phyloP scores from a whole-genome alignment of 2,329 filamentous ascomycete species.

The Ceratocystis albifundus region DNA sequence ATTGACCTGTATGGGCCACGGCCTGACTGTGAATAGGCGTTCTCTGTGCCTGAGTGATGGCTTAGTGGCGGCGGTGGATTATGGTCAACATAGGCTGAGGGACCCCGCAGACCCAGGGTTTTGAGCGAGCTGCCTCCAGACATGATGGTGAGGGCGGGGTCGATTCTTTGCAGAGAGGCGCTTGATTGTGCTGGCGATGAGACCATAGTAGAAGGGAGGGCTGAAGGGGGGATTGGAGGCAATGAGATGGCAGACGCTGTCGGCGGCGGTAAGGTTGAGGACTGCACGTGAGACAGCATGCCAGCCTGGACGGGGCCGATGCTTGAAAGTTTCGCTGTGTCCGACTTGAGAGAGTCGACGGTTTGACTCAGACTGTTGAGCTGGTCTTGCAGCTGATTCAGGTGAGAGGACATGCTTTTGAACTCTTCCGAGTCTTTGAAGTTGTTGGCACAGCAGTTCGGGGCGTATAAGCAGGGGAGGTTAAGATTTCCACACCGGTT shows the following conservation, averaged over 20 bases:
- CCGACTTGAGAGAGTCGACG: conserved; percentile 54
- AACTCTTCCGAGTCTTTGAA: conserved; percentile 93
- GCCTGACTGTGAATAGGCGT: conserved; percentile 20
- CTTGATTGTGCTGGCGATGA: conserved; percentile 21
- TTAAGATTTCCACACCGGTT: conserved; percentile 58
- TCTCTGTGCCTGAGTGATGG: conserved; percentile 21
- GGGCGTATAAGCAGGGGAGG: conserved; percentile 52
- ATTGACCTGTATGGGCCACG: conserved; percentile 18
- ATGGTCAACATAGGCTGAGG: conserved; percentile 15
- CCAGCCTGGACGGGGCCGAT: neutral
- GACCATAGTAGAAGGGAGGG: conserved; percentile 11
- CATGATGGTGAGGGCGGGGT: conserved; percentile 20
- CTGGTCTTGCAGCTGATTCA: conserved; percentile 68
- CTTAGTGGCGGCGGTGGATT: conserved; percentile 18
- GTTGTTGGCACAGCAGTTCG: conserved; percentile 58
- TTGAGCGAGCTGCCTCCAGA: conserved; percentile 20
- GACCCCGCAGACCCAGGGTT: conserved; percentile 14
- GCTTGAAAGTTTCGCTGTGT: conserved; percentile 35
- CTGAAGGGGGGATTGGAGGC: conserved; percentile 14
- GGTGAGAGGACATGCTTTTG: conserved; percentile 64
- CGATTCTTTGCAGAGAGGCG: conserved; percentile 22
- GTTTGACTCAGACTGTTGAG: conserved; percentile 65
- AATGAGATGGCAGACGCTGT: conserved; percentile 10
- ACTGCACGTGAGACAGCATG: conserved; percentile 9
- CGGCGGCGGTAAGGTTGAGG: conserved; percentile 14